Evolutionary conservation across 371 early-diverging fungal genomes (phyloP), one percentile per base, ranked within the genome.

Genomic region (Syncephalastrum contaminatum): DNA sequence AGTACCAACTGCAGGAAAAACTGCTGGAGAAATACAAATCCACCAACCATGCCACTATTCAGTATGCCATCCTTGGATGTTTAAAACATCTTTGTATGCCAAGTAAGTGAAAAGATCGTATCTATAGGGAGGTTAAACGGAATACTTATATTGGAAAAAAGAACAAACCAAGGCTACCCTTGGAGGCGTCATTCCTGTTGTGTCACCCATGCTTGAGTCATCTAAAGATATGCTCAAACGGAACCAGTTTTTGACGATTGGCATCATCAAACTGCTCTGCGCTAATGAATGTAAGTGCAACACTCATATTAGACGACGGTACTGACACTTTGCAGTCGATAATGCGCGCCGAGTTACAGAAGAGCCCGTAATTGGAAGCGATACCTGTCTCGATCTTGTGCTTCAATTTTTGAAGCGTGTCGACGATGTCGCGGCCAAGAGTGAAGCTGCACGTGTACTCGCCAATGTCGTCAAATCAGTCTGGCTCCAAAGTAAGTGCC

Each of bases 51-150:
- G 67, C 84, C 4, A 78, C 75, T 53, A 73, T 81, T 12, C 82
- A 81, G 43, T 83, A 84, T 59, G 83, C 81, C 6, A 73, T 83
- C 8, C 67, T 84, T 54, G 80, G 87, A 15, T 73, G 81, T 8
- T 66, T 87, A 8, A 80, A 82, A 41, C 85, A 87, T 58, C 68
- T 87, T 24, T 81, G 83, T 49, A 65, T 87, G 25, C 78, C 87
- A 55, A 78, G 80, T 77, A 72, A 60, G 53, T 54, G 3, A 53
- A 20, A n/a, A 16, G n/a, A 15, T n/a, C 8, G 12, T 3, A 6
- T n/a, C 22, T 44, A 19, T n/a, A 4, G 12, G 5, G 19, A 18
- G 36, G 24, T 15, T 27, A 16, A 51, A 18, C 1, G 2, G 51
- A 8, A 18, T 24, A 39, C 14, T 13, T 22, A 45, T 25, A 42